These are phyloP conservation scores for Elaeis guineensis DNA, from an alignment of 176 grass and related monocot species.

Conservation along the genomic window DNA sequence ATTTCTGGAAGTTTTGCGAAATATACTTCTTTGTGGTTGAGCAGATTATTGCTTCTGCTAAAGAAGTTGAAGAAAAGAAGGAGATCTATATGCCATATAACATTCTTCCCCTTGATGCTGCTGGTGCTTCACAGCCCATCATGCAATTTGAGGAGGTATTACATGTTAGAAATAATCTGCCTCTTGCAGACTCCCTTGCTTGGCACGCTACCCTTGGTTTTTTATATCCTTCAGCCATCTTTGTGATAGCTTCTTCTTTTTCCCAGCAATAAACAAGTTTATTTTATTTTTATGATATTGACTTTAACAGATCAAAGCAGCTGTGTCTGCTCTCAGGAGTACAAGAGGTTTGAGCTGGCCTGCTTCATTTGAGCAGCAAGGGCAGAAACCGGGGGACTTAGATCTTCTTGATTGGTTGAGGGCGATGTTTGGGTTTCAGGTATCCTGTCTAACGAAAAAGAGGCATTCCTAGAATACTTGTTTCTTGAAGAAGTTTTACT, in stretches of 20 bases:
- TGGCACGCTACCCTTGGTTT: no score
- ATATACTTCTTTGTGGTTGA: neutral
- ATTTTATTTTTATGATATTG: no score
- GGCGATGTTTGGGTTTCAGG: conserved; percentile 98
- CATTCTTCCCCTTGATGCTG: conserved; percentile 73
- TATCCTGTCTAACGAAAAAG: conserved; percentile 10
- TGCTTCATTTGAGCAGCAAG: conserved; percentile 55
- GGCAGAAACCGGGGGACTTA: conserved; percentile 63
- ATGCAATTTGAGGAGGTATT: conserved; percentile 95
- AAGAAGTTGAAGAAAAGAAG: conserved; percentile 89
- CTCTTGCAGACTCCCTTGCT: no score
- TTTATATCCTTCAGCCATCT: no score
- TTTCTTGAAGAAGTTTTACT: neutral
- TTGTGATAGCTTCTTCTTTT: no score
- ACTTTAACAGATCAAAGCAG: conserved; percentile 36
- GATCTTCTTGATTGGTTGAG: conserved; percentile 97
- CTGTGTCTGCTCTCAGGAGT: conserved; percentile 50
- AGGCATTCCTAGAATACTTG: no score
- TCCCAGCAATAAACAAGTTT: no score
- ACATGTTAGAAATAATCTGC: neutral
- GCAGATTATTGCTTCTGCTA: conserved; percentile 69
- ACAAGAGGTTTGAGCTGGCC: conserved; percentile 76
- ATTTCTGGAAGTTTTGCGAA: no score
- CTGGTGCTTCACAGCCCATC: conserved; percentile 78
- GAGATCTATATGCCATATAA: conserved; percentile 74